Evolutionary conservation across 371 early-diverging fungal genomes (phyloP).

Genomic region (Rhizomucor pusillus): DNA sequence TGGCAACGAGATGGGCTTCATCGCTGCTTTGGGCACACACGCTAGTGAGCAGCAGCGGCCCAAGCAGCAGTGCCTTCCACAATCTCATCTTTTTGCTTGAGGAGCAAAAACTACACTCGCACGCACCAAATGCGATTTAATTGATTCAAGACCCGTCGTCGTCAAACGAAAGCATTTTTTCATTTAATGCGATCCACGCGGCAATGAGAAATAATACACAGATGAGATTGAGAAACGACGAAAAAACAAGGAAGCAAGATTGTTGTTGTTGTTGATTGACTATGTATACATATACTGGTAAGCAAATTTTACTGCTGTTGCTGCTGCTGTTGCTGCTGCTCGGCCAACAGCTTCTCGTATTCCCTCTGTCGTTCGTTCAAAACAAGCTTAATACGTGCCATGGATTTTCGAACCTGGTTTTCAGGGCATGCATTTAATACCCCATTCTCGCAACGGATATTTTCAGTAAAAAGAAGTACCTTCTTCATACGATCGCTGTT

Average conservation of each 20-base stretch:
- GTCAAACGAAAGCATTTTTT: too few relatives aligned
- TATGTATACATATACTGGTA: too few relatives aligned
- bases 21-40: slow-evolving; percentile 1
- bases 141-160: too few relatives aligned
- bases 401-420: slow-evolving; percentile 90
- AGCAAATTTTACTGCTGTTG: too few relatives aligned
- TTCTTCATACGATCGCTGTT: slow-evolving; percentile 75
- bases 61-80: not conserved
- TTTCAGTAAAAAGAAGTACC: too few relatives aligned
- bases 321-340: slow-evolving; percentile 1
- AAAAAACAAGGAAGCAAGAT: not conserved
- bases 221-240: too few relatives aligned
- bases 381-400: slow-evolving; percentile 92
- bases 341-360: slow-evolving; percentile 55
- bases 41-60: not conserved
- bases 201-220: too few relatives aligned
- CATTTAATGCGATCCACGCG: too few relatives aligned
- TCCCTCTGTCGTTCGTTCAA: slow-evolving; percentile 83
- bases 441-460: not conserved
- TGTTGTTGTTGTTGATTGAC: too few relatives aligned
- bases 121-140: too few relatives aligned
- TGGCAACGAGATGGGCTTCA: slow-evolving; percentile 6
- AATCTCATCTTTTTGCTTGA: too few relatives aligned
- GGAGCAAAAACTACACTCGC: too few relatives aligned
- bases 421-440: slow-evolving; percentile 8